These are phyloP conservation scores for Ophiostoma himal-ulmi DNA, from an alignment of 2,329 filamentous ascomycete species.

Conservation along the genomic window DNA sequence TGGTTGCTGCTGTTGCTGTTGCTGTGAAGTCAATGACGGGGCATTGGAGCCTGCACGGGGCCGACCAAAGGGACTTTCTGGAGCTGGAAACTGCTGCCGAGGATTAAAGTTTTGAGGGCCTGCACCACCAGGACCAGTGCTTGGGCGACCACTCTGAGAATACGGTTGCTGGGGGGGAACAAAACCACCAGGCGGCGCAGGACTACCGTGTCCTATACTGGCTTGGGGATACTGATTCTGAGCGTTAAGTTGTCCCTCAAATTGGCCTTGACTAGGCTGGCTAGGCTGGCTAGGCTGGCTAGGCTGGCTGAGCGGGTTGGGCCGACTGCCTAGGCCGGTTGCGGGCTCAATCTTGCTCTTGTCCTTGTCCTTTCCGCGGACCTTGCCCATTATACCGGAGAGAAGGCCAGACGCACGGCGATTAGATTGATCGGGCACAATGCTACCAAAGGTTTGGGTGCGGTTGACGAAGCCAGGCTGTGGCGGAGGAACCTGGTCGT, in stretches of 20 bases:
- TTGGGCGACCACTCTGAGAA: background rate
- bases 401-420: slow-evolving; percentile 18
- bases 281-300: background rate
- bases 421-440: slow-evolving; percentile 12
- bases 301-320: background rate
- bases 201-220: background rate
- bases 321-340: background rate
- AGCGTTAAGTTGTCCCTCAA: background rate
- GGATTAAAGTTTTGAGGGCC: background rate
- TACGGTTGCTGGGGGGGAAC: background rate
- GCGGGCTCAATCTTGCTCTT: background rate
- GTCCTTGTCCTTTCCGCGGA: slow-evolving; percentile 20
- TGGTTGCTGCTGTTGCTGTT: slow-evolving; percentile 4
- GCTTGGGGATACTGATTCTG: background rate
- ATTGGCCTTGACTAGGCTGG: background rate
- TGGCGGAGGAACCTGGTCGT: background rate
- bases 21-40: slow-evolving; percentile 2
- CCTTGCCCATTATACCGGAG: slow-evolving; percentile 23
- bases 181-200: background rate
- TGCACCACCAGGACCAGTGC: background rate
- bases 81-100: slow-evolving; percentile 3
- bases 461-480: slow-evolving; percentile 11
- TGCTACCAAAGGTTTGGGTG: slow-evolving; percentile 21
- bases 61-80: slow-evolving; percentile 11
- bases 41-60: slow-evolving; percentile 19